Evolutionary conservation across 768 basidiomycete species (phyloP).

Genomic region (Collybia sordida): DNA sequence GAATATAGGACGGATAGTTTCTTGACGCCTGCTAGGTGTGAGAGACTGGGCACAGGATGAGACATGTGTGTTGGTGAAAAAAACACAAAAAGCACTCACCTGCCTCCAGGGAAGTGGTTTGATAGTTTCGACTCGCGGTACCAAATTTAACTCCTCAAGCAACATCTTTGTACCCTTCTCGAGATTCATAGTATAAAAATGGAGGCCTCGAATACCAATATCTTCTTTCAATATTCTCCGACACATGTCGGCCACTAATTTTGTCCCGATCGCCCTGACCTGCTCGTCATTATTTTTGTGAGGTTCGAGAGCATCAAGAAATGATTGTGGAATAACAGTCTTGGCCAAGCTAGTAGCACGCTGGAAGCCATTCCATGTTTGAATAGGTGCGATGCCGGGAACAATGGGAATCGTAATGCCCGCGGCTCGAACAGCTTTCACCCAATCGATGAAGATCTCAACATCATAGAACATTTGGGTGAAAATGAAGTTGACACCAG

Average conservation of each 20-base stretch:
- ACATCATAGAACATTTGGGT: conserved; percentile 99
- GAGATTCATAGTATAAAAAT: conserved; percentile 98
- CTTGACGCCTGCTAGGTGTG: conserved; percentile 86
- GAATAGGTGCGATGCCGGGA: conserved; percentile 93
- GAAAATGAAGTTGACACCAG: conserved; percentile 91
- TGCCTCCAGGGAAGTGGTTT: conserved; percentile 98
- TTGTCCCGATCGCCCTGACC: conserved; percentile 90
- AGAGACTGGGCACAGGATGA: conserved; percentile 56
- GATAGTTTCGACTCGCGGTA: conserved; percentile 85
- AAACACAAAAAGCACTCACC: conserved; percentile 36
- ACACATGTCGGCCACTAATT: conserved; percentile 94
- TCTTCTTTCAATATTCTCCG: conserved; percentile 76
- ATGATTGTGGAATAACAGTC: conserved; percentile 72
- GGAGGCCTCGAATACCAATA: conserved; percentile 84
- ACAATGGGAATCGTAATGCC: conserved; percentile 90
- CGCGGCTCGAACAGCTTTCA: conserved; percentile 73
- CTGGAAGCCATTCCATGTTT: conserved; percentile 94
- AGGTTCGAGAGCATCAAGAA: conserved; percentile 79
- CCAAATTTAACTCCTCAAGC: conserved; percentile 86
- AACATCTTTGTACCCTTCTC: conserved; percentile 96
- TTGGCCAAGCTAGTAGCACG: conserved; percentile 79
- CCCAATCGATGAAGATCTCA: conserved; percentile 91
- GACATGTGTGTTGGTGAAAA: not conserved
- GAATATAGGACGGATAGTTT: conserved; percentile 96
- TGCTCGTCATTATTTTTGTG: conserved; percentile 92